These are phyloP conservation scores for Trichoderma breve DNA, from an alignment of 2,329 filamentous ascomycete genomes.

Conservation along the genomic window DNA sequence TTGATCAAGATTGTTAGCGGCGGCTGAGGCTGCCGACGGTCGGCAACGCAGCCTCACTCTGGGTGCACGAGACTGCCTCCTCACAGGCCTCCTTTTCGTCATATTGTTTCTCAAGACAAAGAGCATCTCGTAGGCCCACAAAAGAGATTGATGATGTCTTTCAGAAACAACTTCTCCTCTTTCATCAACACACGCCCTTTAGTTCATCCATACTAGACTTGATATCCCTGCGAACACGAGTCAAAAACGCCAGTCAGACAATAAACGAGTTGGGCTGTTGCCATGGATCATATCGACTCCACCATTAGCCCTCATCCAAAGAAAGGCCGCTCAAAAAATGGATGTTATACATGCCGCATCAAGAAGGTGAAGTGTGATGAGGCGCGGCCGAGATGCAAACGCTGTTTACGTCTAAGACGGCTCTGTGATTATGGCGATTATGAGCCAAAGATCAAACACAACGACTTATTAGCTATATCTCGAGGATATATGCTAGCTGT, in stretches of 20 bases:
- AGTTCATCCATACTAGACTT: not conserved
- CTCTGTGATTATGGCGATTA: conserved; percentile 35
- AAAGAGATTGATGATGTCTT: not conserved
- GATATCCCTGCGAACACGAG: not conserved
- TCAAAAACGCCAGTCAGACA: not conserved
- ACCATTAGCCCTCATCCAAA: conserved; percentile 3
- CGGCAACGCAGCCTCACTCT: conserved; percentile 1
- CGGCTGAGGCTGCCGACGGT: conserved; percentile 16
- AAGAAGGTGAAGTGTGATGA: conserved; percentile 37
- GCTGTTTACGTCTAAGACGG: conserved; percentile 29
- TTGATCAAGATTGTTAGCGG: not conserved
- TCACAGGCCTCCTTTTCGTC: not conserved
- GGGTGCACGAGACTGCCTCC: not conserved
- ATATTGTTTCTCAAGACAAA: not conserved
- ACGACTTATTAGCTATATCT: conserved; percentile 4
- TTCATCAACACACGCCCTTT: not conserved
- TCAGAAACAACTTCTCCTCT: not conserved
- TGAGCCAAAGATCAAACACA: conserved; percentile 23
- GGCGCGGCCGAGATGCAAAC: conserved; percentile 27
- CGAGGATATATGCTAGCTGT: conserved; percentile 1
- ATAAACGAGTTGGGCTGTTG: not conserved
- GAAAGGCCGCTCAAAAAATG: conserved; percentile 24
- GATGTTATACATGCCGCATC: conserved; percentile 31
- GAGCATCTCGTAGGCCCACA: not conserved
- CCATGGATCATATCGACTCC: not conserved